Base-by-base conservation (phyloP, 257 asterid species). In the Capsicum rhomboideum region DNA sequence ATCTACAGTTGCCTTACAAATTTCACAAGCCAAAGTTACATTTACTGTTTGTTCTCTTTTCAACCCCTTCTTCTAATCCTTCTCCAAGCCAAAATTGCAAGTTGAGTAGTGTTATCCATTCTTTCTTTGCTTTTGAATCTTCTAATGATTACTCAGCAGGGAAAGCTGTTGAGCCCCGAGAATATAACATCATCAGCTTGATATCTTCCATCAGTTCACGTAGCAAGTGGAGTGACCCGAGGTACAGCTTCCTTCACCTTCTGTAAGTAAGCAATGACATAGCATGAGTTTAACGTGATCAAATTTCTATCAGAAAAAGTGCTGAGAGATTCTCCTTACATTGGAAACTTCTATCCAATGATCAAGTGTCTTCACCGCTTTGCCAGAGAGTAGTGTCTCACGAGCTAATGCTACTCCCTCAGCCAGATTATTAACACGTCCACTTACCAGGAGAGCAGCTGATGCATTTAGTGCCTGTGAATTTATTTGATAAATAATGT, bases 381-480 rank as follows among this genome's bases (percentile, higher is more conserved):
- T 90, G 49, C 98, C 98, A 0, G 98, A 94, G 61, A 72, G 79
- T 46, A 91, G 94, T 1, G 93, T 91, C 86, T 87, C 83, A 0
- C 95, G 96, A 79, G 98, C 98, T 69, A 90, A 88, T 28, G 88
- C 86, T 31, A 97, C 98, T 44, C 98, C 98, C 82, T 91, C 96
- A 12, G 83, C 89, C 54, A 97, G 91, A 85, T 85, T 88, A 46
- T 85, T 79, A 26, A 92, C 98, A 8, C 9, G 83, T 14, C 98
- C 99, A 13, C 97, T 87, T 2, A 95, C 99, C 85, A 97, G 87
- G 40, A 95, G 92, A 23, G 98, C 98, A 8, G 98, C 98, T 71
- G 97, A 97, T 9, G 98, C 98, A 74, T 97, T 97, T 78, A 97
- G 88, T 67, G 92, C 93, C 99, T 97, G 90, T n/a, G 53, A 3